Evolutionary conservation across 441 rosid genomes (phyloP).

Genomic region (Breynia disticha): DNA sequence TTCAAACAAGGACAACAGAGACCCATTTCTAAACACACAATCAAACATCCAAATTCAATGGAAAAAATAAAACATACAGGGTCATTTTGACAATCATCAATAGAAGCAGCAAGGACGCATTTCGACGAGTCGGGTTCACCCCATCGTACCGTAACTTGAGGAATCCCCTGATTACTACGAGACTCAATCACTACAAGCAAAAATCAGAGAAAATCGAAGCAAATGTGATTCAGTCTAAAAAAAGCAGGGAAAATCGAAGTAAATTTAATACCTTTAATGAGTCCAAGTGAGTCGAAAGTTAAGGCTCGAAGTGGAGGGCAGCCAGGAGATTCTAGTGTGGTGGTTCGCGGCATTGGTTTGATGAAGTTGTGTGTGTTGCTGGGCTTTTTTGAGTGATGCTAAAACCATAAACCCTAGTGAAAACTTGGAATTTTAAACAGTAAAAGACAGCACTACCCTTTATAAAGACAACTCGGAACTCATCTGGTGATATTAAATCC

Average conservation of each 20-base stretch:
- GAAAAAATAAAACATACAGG: conserved; percentile 38
- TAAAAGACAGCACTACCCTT: no score
- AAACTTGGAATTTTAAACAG: no score
- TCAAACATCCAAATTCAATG: neutral
- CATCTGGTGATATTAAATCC: no score
- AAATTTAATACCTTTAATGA: conserved; percentile 53
- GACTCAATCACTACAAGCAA: conserved; percentile 74
- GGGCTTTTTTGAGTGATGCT: no score
- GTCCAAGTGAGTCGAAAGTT: conserved; percentile 76
- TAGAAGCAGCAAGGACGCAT: conserved; percentile 59
- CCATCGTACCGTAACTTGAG: conserved; percentile 78
- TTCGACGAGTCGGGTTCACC: conserved; percentile 65
- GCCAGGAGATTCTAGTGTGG: conserved; percentile 54
- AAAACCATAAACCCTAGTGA: no score
- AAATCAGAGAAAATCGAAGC: neutral
- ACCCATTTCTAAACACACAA: neutral
- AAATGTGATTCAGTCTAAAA: neutral
- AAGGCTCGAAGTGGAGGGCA: conserved; percentile 79
- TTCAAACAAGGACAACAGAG: neutral
- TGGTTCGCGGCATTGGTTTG: conserved; percentile 84
- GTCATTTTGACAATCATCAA: conserved; percentile 45
- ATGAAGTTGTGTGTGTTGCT: no score
- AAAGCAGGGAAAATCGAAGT: no score
- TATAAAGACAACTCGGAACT: no score
- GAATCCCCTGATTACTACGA: conserved; percentile 41